phyloP scores from a whole-genome alignment of 345 rosid species.

The Excoecaria cochinchinensis region DNA sequence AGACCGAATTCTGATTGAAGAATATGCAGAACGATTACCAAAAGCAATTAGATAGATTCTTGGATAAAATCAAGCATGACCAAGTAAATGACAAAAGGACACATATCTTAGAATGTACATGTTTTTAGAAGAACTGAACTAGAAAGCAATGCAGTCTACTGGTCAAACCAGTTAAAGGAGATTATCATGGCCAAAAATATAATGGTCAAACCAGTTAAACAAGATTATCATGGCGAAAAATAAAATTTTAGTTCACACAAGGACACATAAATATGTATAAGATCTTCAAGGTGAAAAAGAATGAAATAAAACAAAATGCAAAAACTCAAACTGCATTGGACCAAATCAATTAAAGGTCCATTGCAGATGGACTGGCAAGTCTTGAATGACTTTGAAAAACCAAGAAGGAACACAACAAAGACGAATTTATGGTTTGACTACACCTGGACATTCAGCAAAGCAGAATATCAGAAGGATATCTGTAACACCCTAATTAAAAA shows the following conservation, averaged over 20 bases:
- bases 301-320: not conserved
- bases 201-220: not conserved
- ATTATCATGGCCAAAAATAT: not conserved
- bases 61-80: not conserved
- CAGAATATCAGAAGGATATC: too few relatives aligned
- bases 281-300: not conserved
- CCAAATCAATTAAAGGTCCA: too few relatives aligned
- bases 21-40: constrained; percentile 7
- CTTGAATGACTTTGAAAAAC: too few relatives aligned
- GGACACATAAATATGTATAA: too few relatives aligned
- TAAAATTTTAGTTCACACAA: not conserved
- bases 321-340: not conserved
- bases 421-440: too few relatives aligned
- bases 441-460: too few relatives aligned
- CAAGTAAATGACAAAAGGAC: not conserved
- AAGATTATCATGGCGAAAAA: too few relatives aligned
- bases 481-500: too few relatives aligned
- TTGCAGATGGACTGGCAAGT: too few relatives aligned
- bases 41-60: not conserved
- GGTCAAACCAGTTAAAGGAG: not conserved
- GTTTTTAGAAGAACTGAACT: not conserved
- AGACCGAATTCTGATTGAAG: constrained; percentile 55
- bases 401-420: too few relatives aligned
- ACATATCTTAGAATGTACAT: not conserved
- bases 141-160: not conserved